Evolutionary conservation across 176 grass and related monocot genomes (phyloP).

Genomic region (Melocanna baccifera): DNA sequence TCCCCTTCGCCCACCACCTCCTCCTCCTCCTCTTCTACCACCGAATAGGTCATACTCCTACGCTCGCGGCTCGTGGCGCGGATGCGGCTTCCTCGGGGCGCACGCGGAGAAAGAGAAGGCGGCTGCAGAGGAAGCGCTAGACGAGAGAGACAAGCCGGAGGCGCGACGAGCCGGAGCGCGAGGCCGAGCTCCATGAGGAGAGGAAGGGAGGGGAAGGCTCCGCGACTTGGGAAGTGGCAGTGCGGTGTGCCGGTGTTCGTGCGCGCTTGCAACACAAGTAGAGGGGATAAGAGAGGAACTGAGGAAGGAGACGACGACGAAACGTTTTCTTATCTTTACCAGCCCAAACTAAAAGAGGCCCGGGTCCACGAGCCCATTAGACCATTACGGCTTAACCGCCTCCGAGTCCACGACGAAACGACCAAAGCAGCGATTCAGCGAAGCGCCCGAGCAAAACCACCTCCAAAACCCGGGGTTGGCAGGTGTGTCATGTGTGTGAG

Average conservation of each 20-base stretch:
- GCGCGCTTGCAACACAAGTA: neutral
- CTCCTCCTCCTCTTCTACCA: neutral
- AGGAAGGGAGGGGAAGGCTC: neutral
- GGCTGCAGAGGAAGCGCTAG: neutral
- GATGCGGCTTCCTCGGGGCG: neutral
- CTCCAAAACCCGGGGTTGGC: slow-evolving; percentile 56
- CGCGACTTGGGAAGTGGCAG: neutral
- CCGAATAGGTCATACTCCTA: slow-evolving; percentile 17
- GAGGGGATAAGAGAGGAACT: slow-evolving; percentile 33
- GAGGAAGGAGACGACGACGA: neutral
- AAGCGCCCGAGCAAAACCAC: slow-evolving; percentile 16
- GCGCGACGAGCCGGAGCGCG: slow-evolving; percentile 42
- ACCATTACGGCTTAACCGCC: neutral
- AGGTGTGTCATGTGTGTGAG: too few species aligned
- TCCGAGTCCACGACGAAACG: slow-evolving; percentile 1
- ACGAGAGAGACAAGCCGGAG: slow-evolving; percentile 4
- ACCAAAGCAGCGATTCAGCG: neutral
- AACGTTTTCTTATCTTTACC: neutral
- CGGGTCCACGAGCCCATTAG: neutral
- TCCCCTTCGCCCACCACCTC: slow-evolving; percentile 1
- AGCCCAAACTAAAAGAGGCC: neutral
- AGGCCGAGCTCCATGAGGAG: slow-evolving; percentile 51
- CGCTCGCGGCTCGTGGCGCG: neutral
- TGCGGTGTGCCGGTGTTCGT: neutral
- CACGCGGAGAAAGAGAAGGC: neutral